Conservation (phyloP, 352 stramenopile genomes). For the Phytophthora pseudosyringae region DNA sequence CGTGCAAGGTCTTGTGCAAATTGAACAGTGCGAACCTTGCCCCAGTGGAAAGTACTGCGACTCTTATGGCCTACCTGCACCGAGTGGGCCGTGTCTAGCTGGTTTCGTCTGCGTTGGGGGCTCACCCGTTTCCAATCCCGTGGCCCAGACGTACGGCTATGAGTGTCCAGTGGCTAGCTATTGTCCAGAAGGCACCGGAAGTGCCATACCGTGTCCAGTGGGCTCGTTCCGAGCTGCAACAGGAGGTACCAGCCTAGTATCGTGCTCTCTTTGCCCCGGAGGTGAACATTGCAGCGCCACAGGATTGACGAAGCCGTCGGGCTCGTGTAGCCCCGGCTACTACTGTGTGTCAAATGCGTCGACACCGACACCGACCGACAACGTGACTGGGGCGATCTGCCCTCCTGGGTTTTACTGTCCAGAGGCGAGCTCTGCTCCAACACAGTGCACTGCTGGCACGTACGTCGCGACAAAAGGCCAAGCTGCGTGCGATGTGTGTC, state of each 20-base stretch:
- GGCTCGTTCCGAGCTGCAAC: constrained; percentile 60
- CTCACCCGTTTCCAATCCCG: constrained; percentile 67
- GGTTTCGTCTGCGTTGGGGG: constrained; percentile 65
- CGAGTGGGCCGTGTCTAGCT: constrained; percentile 66
- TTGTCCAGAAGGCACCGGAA: constrained; percentile 68
- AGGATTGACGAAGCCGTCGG: constrained; percentile 53
- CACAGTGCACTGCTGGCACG: constrained; percentile 52
- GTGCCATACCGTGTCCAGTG: constrained; percentile 59
- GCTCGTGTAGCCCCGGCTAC: constrained; percentile 77
- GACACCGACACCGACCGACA: constrained; percentile 54
- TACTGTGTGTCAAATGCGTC: constrained; percentile 74
- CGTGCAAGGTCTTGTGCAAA: constrained; percentile 62
- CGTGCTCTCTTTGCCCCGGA: constrained; percentile 75
- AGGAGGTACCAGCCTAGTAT: constrained; percentile 56
- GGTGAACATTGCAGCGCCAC: constrained; percentile 60
- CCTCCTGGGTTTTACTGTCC: constrained; percentile 70
- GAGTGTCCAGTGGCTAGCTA: constrained; percentile 77
- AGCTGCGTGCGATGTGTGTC: constrained; percentile 47
- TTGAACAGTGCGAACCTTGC: constrained; percentile 83
- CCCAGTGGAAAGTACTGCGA: constrained; percentile 90
- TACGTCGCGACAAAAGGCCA: constrained; percentile 43
- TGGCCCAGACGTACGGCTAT: constrained; percentile 51
- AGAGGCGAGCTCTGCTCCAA: constrained; percentile 46
- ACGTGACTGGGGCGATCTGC: constrained; percentile 53
- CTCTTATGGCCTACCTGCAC: constrained; percentile 63